Conservation (phyloP, 2,329 filamentous ascomycete genomes). For the Trichoderma semiorbis region DNA sequence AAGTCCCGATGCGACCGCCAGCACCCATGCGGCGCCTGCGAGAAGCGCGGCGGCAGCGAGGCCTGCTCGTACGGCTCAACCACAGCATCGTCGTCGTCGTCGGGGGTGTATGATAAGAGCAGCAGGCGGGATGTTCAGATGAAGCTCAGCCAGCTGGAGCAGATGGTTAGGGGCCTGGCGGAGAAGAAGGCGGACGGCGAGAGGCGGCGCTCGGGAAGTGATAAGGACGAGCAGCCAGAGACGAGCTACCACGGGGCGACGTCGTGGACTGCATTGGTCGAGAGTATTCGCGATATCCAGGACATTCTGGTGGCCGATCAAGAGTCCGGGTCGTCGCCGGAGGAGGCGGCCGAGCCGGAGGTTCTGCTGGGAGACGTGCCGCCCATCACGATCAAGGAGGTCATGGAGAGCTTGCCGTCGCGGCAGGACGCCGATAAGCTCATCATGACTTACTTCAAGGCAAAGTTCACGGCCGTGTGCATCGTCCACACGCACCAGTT, state of each 20-base stretch:
- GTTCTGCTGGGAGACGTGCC: conserved; percentile 32
- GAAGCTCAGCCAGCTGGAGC: conserved; percentile 40
- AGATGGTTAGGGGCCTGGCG: conserved; percentile 39
- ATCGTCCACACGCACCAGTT: conserved; percentile 45
- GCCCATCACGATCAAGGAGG: conserved; percentile 30
- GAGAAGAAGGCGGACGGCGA: conserved; percentile 6
- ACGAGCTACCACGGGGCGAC: conserved; percentile 36
- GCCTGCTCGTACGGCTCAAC: conserved; percentile 33
- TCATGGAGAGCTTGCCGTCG: conserved; percentile 34
- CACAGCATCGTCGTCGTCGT: neutral
- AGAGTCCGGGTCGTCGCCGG: conserved; percentile 11
- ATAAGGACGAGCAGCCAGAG: neutral
- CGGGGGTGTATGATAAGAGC: conserved; percentile 18
- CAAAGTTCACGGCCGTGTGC: conserved; percentile 36
- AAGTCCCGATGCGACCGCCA: conserved; percentile 43
- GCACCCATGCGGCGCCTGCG: conserved; percentile 40
- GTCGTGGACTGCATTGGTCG: conserved; percentile 41
- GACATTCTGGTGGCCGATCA: conserved; percentile 30
- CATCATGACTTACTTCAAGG: conserved; percentile 38
- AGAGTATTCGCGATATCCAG: conserved; percentile 42
- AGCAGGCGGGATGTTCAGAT: conserved; percentile 37
- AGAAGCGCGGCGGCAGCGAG: conserved; percentile 35
- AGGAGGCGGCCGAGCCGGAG: conserved; percentile 28
- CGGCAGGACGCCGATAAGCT: conserved; percentile 37
- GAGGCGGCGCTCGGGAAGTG: neutral